Conservation (phyloP, 2,329 filamentous ascomycete genomes). For the Aspergillus candidus region DNA sequence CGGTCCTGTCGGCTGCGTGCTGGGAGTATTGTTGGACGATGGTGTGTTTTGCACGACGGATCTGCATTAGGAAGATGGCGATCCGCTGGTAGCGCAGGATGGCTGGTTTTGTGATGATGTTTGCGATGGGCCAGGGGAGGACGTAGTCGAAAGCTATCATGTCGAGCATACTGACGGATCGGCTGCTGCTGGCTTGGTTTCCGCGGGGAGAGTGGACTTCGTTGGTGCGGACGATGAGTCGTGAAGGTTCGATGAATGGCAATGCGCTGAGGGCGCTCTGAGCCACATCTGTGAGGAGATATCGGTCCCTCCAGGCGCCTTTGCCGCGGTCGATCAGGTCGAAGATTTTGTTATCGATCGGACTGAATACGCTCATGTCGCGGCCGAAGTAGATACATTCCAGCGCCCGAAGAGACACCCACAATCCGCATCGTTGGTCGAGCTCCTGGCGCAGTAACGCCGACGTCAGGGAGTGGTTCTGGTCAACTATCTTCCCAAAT, state of each 20-base stretch:
- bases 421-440: conserved; percentile 63
- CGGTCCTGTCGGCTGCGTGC: conserved; percentile 38
- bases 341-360: conserved; percentile 65
- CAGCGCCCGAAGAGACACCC: conserved; percentile 59
- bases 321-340: conserved; percentile 60
- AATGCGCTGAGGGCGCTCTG: conserved; percentile 61
- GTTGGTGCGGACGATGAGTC: conserved; percentile 54
- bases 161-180: conserved; percentile 58
- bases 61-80: conserved; percentile 71
- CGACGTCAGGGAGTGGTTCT: conserved; percentile 66
- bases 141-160: conserved; percentile 62
- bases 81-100: conserved; percentile 63
- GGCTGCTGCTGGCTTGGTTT: conserved; percentile 45
- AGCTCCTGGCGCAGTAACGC: conserved; percentile 60
- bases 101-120: conserved; percentile 64
- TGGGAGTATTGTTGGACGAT: conserved; percentile 50
- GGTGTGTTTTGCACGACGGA: conserved; percentile 62
- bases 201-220: conserved; percentile 24
- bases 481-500: conserved; percentile 71
- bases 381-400: conserved; percentile 69
- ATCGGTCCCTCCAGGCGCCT: conserved; percentile 70
- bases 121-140: conserved; percentile 59
- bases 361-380: conserved; percentile 62
- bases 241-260: conserved; percentile 51
- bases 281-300: conserved; percentile 69